Base-by-base conservation (phyloP, 2,329 filamentous ascomycete species). In the Fusarium luffae region DNA sequence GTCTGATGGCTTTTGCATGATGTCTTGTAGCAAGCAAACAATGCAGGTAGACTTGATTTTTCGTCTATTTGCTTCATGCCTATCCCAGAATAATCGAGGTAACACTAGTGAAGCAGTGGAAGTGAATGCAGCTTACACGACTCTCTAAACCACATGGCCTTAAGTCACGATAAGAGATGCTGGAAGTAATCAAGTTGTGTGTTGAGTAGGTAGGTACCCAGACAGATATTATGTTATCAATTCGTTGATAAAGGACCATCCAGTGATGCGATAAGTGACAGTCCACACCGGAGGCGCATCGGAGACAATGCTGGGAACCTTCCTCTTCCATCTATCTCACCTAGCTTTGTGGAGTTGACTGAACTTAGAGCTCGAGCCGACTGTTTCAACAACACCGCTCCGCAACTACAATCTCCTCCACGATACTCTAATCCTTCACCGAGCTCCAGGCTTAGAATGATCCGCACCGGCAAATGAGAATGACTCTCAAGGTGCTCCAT, bases 391-490 rank as follows among this genome's bases (percentile, higher is more conserved):
- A 46, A 47, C 40, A 41, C 34, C 37, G 48, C 47, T 42, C 54
- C 47, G 32, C 55, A 69, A 66, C 54, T 59, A 55, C 51, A 41
- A 47, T 47, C 9, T 59, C 49, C 44, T 60, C 59, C 54, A 60
- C 54, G 65, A 46, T 59, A n/a, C 28, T 40, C 28, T 56, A 32
- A 44, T 43, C 44, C 42, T 48, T 70, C 59, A 71, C 68, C 64
- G 64, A 69, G 68, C 44, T 61, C 63, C 59, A 25, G 44, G 48
- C 30, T 43, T 59, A 57, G 68, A 62, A 66, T 51, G 55, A 71
- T 56, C 58, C 63, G 46, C 65, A 28, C 43, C 63, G 48, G 63
- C 32, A 62, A 42, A 60, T 70, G 48, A 59, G 46, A 51, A 16
- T 21, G 49, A 37, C 32, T 27, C 32, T 51, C 43, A 47, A 27